Conservation (phyloP, 257 asterid species). For the Solanum lignicaule region DNA sequence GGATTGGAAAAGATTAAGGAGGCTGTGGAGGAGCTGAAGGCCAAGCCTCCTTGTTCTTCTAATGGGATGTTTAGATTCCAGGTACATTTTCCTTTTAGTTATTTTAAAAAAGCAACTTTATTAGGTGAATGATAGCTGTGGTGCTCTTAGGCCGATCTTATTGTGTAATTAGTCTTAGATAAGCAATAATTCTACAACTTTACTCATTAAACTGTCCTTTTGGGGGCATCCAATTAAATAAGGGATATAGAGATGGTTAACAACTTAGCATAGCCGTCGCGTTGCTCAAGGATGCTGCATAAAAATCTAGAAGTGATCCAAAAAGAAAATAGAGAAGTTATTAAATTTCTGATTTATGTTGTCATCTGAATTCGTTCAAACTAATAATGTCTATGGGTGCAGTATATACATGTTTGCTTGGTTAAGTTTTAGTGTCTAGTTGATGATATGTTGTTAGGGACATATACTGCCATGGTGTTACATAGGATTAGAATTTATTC, state of each 20-base stretch:
- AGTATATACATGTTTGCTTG: background rate
- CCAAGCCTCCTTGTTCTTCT: slow-evolving; percentile 48
- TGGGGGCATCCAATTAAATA: background rate
- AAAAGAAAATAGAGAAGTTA: background rate
- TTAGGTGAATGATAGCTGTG: background rate
- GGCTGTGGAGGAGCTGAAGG: slow-evolving; percentile 57
- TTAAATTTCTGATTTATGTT: background rate
- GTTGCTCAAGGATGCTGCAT: background rate
- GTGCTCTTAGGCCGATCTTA: background rate
- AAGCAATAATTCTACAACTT: background rate
- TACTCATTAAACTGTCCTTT: background rate
- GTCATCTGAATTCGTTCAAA: background rate
- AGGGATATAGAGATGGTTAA: background rate
- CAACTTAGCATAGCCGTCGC: background rate
- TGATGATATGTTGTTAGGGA: background rate
- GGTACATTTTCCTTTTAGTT: slow-evolving; percentile 20
- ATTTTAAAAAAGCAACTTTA: background rate
- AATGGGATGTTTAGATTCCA: slow-evolving; percentile 82
- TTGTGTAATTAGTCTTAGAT: background rate
- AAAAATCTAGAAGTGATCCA: background rate
- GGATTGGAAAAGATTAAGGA: slow-evolving; percentile 64
- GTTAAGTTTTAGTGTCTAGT: background rate
- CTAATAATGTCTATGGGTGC: background rate
- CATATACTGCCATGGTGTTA: background rate
- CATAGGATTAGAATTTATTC: background rate